Evolutionary conservation across 1,284 basidiomycete genomes (phyloP), one percentile per base, ranked within the genome.

Genomic region (Caloboletus inedulis): DNA sequence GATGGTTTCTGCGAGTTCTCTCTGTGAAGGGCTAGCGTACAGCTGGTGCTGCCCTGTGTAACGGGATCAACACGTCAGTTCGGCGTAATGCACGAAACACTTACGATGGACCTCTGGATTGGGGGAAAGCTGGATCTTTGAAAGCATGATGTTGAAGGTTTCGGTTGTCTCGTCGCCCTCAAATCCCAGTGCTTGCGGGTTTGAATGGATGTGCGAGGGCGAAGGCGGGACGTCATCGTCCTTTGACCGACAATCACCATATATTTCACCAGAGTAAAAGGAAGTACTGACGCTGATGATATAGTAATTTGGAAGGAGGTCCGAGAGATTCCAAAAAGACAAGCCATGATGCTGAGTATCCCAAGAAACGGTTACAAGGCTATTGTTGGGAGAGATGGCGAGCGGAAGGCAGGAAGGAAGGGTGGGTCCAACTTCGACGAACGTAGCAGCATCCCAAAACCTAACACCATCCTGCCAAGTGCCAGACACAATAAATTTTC

Each of bases 391-490:
- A 30, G 53, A 54, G 31, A 55, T 19, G n/a, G 54, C 35, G 1
- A 55, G 31, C 4, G 47, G 54, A 36, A 31, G 31, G 21, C 18
- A 44, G 8, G 47, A 43, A 0, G 53, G 45, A 37, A 52, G 36
- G 21, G 12, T 51, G 31, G 18, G 7, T 27, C 47, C 53, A 35
- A 56, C 44, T 18, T 55, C 41, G 9, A 31, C 3, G 37, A 52
- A 52, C 7, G 48, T 52, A 7, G 19, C 19, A 36, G 48, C 36
- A 36, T 52, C 54, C 53, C 42, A 52, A 36, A 55, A 55, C 21
- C 42, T 41, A 41, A 56, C 37, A 1, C 47, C 41, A 18, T 35
- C 41, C 3, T 43, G 25, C 37, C 8, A 10, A 31, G 19, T 36
- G 7, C 54, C 37, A 21, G 41, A 40, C 9, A 56, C 47, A 2